Percentiles rank a stretch among this genome's conserved stretches.
phyloP scores from a whole-genome alignment of 768 basidiomycete genomes.

The Termitomyces sp. region DNA sequence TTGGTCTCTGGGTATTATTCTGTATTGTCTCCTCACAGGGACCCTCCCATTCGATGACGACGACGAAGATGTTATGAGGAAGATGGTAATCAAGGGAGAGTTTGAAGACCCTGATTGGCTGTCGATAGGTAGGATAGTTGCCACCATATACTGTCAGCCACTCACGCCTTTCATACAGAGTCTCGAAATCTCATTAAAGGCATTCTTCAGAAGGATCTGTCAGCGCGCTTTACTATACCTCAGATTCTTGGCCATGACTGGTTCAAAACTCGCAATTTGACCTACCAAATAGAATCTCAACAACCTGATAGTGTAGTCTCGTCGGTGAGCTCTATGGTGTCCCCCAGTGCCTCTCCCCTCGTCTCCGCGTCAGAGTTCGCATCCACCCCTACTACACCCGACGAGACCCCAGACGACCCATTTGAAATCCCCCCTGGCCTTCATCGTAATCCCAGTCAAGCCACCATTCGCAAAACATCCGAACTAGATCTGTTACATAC shows the following conservation, averaged over 20 bases:
- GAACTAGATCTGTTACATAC: slow-evolving; percentile 35
- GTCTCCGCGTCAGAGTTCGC: slow-evolving; percentile 34
- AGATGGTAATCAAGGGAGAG: slow-evolving; percentile 77
- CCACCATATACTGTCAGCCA: not conserved
- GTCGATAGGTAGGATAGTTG: slow-evolving; percentile 59
- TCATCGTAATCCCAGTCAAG: slow-evolving; percentile 53
- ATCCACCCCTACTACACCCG: slow-evolving; percentile 58
- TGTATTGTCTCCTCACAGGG: slow-evolving; percentile 87
- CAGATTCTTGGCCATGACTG: slow-evolving; percentile 85
- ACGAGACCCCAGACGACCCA: slow-evolving; percentile 42
- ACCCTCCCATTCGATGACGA: slow-evolving; percentile 91
- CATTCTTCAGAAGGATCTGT: slow-evolving; percentile 75
- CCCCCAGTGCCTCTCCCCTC: slow-evolving; percentile 50
- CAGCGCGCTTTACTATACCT: slow-evolving; percentile 73
- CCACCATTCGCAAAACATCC: slow-evolving; percentile 51
- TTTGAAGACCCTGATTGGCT: slow-evolving; percentile 95
- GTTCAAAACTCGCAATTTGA: slow-evolving; percentile 54
- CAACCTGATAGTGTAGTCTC: slow-evolving; percentile 34
- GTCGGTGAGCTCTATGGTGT: slow-evolving; percentile 53
- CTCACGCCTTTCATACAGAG: slow-evolving; percentile 42
- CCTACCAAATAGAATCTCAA: slow-evolving; percentile 29
- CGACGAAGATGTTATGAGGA: slow-evolving; percentile 78
- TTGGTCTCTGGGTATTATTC: slow-evolving; percentile 92
- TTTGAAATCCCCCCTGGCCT: slow-evolving; percentile 35
- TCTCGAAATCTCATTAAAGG: slow-evolving; percentile 78